Percentiles rank a stretch among this genome's conserved stretches.
phyloP scores from a whole-genome alignment of 2,329 filamentous ascomycete genomes.

The Fusarium graminum region DNA sequence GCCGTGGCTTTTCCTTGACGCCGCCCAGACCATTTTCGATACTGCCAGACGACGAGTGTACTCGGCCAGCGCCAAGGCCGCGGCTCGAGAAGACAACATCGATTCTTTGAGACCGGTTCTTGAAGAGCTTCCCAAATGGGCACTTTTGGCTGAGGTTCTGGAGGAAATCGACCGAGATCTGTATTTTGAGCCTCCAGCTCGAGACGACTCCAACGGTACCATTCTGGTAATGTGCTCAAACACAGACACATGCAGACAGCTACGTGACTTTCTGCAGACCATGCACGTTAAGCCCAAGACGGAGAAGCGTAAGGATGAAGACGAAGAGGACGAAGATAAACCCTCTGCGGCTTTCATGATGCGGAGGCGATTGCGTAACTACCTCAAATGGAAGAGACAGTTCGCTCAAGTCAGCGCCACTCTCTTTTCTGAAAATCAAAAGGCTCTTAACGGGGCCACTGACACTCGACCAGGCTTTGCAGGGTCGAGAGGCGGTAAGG shows the following conservation, averaged over 20 bases:
- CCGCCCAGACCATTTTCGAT: constrained; percentile 93
- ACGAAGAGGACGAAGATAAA: constrained; percentile 66
- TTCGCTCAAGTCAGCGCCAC: constrained; percentile 87
- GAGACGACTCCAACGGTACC: constrained; percentile 89
- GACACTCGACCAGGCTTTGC: constrained; percentile 64
- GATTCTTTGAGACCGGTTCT: constrained; percentile 82
- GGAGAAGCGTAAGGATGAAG: constrained; percentile 59
- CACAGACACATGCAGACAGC: constrained; percentile 84
- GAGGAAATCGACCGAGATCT: constrained; percentile 93
- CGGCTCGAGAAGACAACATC: constrained; percentile 61
- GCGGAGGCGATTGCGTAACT: constrained; percentile 86
- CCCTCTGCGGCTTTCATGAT: constrained; percentile 90
- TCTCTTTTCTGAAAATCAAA: constrained; percentile 84
- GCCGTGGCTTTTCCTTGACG: constrained; percentile 96
- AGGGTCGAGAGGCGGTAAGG: constrained; percentile 67
- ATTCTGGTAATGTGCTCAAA: constrained; percentile 97
- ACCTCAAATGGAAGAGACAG: constrained; percentile 90
- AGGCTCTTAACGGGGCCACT: constrained; percentile 75
- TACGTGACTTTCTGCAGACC: constrained; percentile 90
- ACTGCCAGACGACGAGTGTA: constrained; percentile 91
- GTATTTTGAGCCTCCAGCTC: constrained; percentile 81
- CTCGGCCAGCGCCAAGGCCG: constrained; percentile 71
- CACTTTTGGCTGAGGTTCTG: constrained; percentile 86
- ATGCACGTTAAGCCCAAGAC: constrained; percentile 79
- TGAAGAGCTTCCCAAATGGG: constrained; percentile 97